These are phyloP conservation scores for Aegilops sharonensis DNA, from an alignment of 176 grass and related monocot species.

Conservation along the genomic window DNA sequence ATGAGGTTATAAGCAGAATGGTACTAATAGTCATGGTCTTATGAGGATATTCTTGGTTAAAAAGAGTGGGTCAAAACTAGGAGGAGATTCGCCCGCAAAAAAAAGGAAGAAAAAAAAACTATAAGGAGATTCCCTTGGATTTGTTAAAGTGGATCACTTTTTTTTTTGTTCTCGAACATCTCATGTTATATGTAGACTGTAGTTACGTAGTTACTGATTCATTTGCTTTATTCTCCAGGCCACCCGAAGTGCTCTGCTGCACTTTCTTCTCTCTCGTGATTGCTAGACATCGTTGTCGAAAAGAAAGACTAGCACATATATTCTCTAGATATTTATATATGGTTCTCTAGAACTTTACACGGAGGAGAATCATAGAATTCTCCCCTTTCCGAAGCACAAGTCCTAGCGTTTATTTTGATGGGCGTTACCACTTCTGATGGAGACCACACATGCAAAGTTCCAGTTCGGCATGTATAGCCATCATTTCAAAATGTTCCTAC, in stretches of 20 bases:
- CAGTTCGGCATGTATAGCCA: neutral
- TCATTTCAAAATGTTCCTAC: too few relatives aligned
- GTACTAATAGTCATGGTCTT: neutral
- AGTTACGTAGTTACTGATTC: neutral
- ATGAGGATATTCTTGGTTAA: neutral
- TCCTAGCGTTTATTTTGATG: neutral
- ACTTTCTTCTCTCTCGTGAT: neutral
- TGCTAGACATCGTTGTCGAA: too few relatives aligned
- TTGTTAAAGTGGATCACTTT: too few relatives aligned
- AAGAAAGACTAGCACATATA: neutral
- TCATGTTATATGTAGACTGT: neutral
- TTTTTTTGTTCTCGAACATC: neutral
- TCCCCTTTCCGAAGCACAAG: neutral
- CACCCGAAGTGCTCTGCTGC: slow-evolving; percentile 4
- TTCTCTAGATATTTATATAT: neutral
- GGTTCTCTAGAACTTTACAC: neutral
- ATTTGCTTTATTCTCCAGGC: neutral
- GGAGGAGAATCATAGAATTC: neutral
- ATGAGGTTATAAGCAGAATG: neutral
- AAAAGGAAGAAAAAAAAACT: neutral
- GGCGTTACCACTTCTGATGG: neutral
- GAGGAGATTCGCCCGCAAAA: too few relatives aligned
- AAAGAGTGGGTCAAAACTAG: neutral
- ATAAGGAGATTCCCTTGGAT: neutral
- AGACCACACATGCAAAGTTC: neutral